A percentile compares a stretch with the other conserved stretches of the same genome.
These are phyloP conservation scores for Cucurbita moschata DNA, from an alignment of 306 rosid genomes.

Conservation along the genomic window DNA sequence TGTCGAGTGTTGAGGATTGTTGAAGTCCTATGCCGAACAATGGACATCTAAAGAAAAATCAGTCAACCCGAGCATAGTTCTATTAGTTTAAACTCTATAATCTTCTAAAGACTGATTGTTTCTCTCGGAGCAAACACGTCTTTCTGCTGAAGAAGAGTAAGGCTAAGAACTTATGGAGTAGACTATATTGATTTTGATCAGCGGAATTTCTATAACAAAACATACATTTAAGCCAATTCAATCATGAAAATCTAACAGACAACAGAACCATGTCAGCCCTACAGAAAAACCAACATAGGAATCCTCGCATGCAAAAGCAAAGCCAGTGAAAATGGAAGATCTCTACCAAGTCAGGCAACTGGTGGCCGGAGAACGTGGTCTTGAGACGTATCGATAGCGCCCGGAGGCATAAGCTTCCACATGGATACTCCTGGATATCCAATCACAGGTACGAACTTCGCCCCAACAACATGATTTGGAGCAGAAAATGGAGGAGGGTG, in stretches of 20 bases:
- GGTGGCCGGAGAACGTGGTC: background rate
- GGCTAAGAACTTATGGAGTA: background rate
- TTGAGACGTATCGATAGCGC: slow-evolving; percentile 67
- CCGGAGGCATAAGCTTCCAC: slow-evolving; percentile 91
- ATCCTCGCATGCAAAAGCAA: background rate
- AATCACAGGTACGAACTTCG: slow-evolving; percentile 61
- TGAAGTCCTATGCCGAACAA: too few relatives aligned
- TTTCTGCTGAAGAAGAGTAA: background rate
- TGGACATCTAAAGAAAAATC: too few relatives aligned
- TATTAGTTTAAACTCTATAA: too few relatives aligned
- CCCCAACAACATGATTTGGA: slow-evolving; percentile 36
- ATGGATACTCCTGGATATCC: slow-evolving; percentile 82
- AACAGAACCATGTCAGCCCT: background rate
- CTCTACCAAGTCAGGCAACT: background rate
- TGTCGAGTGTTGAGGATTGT: too few relatives aligned
- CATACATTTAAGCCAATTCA: background rate
- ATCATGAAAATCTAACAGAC: background rate
- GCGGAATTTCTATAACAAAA: background rate
- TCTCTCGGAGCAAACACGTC: background rate
- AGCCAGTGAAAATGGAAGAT: background rate
- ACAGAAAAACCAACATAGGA: background rate
- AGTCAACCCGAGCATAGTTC: too few relatives aligned
- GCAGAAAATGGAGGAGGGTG: slow-evolving; percentile 39
- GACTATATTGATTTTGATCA: background rate
- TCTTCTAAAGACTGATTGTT: background rate